phyloP scores from a whole-genome alignment of 306 rosid genomes.

The Arachis hypogaea region DNA sequence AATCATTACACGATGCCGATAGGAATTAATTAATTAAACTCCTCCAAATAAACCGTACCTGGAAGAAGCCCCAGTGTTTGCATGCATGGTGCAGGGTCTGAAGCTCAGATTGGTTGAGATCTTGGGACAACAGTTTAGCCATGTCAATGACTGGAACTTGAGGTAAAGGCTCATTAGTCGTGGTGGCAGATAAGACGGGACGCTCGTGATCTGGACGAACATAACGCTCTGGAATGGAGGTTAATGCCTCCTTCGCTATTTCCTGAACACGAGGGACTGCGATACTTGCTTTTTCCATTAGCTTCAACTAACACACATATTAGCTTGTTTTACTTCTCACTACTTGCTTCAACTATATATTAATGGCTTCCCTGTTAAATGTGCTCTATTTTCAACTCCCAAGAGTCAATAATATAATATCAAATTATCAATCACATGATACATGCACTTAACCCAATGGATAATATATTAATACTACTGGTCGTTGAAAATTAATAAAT shows the following conservation, averaged over 20 bases:
- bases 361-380: no score
- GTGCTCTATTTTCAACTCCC: no score
- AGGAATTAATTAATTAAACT: no score
- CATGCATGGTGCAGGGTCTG: constrained; percentile 45
- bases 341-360: no score
- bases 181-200: background rate
- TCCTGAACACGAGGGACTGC: constrained; percentile 16
- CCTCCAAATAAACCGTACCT: constrained; percentile 26
- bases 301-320: no score
- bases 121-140: constrained; percentile 32
- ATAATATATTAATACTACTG: no score
- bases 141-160: constrained; percentile 49
- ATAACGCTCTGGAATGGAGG: constrained; percentile 24
- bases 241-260: constrained; percentile 9
- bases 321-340: no score
- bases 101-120: constrained; percentile 32
- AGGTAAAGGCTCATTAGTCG: background rate
- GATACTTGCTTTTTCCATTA: background rate
- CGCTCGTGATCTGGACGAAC: constrained; percentile 40
- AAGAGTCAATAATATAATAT: no score
- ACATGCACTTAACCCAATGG: no score
- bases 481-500: no score
- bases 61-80: constrained; percentile 60
- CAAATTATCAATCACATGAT: no score
- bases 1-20: no score